Percentiles rank a stretch among this genome's conserved stretches.
Conservation (phyloP, 495 filamentous ascomycete genomes). For the Staphylotrichum longicolle region DNA sequence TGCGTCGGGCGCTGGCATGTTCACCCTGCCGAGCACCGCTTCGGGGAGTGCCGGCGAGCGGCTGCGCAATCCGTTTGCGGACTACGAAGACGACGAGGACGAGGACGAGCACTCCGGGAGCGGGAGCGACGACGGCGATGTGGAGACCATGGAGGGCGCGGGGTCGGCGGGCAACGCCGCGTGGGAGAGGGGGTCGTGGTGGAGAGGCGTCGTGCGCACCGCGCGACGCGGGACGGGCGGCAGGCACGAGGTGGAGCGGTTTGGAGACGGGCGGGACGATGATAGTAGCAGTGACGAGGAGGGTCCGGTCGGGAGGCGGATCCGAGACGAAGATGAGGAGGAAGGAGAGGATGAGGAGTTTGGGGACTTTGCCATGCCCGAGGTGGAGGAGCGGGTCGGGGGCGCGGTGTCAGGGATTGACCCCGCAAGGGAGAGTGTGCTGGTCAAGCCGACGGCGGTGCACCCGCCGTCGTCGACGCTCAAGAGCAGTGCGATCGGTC, state of each 20-base stretch:
- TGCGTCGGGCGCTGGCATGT: constrained; percentile 24
- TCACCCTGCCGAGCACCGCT: constrained; percentile 25
- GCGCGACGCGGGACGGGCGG: constrained; percentile 16
- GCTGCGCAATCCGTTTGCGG: constrained; percentile 49
- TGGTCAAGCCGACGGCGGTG: constrained; percentile 48
- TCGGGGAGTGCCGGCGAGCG: constrained; percentile 22
- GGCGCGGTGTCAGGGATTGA: constrained; percentile 33
- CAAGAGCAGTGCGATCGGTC: constrained; percentile 35
- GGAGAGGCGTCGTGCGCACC: constrained; percentile 43
- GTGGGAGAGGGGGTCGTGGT: constrained; percentile 47
- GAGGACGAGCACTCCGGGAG: constrained; percentile 41
- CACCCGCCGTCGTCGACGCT: constrained; percentile 38
- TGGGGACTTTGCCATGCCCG: constrained; percentile 54
- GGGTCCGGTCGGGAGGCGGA: constrained; percentile 8
- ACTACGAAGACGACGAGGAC: constrained; percentile 48
- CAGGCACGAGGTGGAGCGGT: constrained; percentile 35
- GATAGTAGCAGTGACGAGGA: constrained; percentile 34
- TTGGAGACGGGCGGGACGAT: constrained; percentile 48
- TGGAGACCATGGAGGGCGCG: constrained; percentile 30
- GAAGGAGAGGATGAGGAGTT: constrained; percentile 47
- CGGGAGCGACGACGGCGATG: constrained; percentile 36
- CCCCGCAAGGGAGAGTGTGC: constrained; percentile 33
- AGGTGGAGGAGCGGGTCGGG: constrained; percentile 33
- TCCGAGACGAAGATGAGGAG: constrained; percentile 42
- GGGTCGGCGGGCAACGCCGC: constrained; percentile 20